phyloP scores from a whole-genome alignment of 176 grass and related monocot species.

The Paspalum vaginatum region DNA sequence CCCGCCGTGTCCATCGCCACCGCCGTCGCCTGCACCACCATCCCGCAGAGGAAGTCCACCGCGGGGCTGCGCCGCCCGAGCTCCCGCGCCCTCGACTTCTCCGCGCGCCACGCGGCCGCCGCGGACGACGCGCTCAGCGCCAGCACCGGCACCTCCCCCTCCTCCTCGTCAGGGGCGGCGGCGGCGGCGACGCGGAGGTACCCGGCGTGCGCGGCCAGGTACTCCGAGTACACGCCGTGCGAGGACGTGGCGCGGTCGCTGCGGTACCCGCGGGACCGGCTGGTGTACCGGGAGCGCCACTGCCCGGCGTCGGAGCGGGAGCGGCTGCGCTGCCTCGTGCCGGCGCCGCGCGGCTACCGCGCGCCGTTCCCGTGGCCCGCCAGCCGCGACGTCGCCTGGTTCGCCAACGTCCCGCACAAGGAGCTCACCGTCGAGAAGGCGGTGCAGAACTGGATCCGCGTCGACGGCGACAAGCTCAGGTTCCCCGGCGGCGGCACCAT shows the following conservation, averaged over 20 bases:
- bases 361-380: constrained; percentile 64
- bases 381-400: constrained; percentile 68
- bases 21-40: constrained; percentile 37
- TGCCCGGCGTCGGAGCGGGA: constrained; percentile 58
- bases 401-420: constrained; percentile 76
- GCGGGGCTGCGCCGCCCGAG: neutral
- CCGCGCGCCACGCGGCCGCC: constrained; percentile 37
- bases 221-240: constrained; percentile 94
- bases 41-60: neutral
- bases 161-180: neutral
- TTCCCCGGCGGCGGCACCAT: constrained; percentile 78
- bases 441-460: constrained; percentile 81
- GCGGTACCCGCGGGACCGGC: constrained; percentile 73
- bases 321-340: constrained; percentile 66
- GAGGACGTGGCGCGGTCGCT: constrained; percentile 84
- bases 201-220: constrained; percentile 58
- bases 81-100: constrained; percentile 36
- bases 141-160: neutral
- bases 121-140: neutral
- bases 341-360: constrained; percentile 57
- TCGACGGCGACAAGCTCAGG: constrained; percentile 70
- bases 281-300: constrained; percentile 92
- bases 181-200: constrained; percentile 37
- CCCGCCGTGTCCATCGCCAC: constrained; percentile 39
- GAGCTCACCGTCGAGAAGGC: constrained; percentile 82